Conservation (phyloP, 1,139 yeast genomes). For the Ogataea hybrid region DNA sequence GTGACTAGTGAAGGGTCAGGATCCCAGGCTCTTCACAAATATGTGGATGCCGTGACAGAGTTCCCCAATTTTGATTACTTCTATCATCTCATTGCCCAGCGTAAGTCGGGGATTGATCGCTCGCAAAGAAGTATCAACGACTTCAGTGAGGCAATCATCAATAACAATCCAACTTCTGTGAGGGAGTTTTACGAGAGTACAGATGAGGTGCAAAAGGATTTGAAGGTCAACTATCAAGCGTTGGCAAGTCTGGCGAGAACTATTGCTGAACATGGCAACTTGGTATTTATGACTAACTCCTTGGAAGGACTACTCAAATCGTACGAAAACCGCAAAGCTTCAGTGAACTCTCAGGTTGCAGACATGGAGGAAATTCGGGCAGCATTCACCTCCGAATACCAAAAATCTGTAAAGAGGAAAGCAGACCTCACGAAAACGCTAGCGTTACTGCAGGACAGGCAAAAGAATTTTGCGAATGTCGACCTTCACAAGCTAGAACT, state of each 20-base stretch:
- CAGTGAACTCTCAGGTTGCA: conserved; percentile 21
- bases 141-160: conserved; percentile 27
- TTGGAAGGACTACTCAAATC: conserved; percentile 28
- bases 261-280: conserved; percentile 29
- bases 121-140: conserved; percentile 27
- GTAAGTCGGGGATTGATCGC: conserved; percentile 25
- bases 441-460: conserved; percentile 9
- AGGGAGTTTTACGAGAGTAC: conserved; percentile 30
- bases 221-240: conserved; percentile 31
- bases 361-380: conserved; percentile 26
- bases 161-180: conserved; percentile 31
- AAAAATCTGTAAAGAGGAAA: conserved; percentile 23
- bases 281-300: conserved; percentile 26
- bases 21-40: conserved; percentile 22
- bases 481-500: conserved; percentile 11
- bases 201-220: conserved; percentile 23
- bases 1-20: conserved; percentile 13
- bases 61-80: conserved; percentile 30
- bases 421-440: conserved; percentile 16
- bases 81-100: conserved; percentile 29
- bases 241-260: conserved; percentile 30
- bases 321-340: conserved; percentile 22
- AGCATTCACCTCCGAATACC: conserved; percentile 23
- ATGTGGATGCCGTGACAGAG: conserved; percentile 27
- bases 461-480: conserved; percentile 9